These are phyloP conservation scores for Calonectria hawksworthii DNA, from an alignment of 2,329 filamentous ascomycete genomes.

Conservation along the genomic window DNA sequence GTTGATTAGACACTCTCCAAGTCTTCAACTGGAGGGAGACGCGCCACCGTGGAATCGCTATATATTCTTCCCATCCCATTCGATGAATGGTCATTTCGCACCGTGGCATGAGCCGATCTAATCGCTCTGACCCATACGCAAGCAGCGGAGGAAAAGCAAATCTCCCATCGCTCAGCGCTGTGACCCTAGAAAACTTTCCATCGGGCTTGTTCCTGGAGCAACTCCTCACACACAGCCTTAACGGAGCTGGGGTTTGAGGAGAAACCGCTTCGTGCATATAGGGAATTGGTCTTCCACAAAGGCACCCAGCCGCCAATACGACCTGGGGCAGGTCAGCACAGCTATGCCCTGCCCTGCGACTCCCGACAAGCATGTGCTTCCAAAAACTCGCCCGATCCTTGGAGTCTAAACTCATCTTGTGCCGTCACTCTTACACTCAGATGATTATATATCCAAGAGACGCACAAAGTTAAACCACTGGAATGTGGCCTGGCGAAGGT, in stretches of 20 bases:
- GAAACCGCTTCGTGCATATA: too few relatives aligned
- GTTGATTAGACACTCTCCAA: background rate
- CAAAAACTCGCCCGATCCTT: background rate
- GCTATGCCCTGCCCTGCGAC: too few relatives aligned
- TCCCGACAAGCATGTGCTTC: background rate
- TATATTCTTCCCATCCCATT: background rate
- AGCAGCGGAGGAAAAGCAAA: background rate
- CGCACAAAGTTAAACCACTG: background rate
- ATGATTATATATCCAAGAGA: background rate
- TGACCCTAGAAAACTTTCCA: too few relatives aligned
- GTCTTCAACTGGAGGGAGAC: background rate
- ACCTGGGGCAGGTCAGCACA: too few relatives aligned
- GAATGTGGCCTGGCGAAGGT: too few relatives aligned
- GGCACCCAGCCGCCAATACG: too few relatives aligned
- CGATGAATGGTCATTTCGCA: too few relatives aligned
- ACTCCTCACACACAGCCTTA: too few relatives aligned
- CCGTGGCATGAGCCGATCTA: background rate
- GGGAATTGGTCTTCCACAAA: too few relatives aligned
- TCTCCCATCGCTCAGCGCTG: background rate
- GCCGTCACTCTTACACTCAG: background rate
- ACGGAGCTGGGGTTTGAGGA: too few relatives aligned
- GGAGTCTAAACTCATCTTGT: background rate
- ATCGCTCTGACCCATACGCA: background rate
- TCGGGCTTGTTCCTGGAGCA: too few relatives aligned
- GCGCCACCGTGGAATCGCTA: too few relatives aligned